Conservation (phyloP, 106 monocot genomes). For the Posidonia australis region DNA sequence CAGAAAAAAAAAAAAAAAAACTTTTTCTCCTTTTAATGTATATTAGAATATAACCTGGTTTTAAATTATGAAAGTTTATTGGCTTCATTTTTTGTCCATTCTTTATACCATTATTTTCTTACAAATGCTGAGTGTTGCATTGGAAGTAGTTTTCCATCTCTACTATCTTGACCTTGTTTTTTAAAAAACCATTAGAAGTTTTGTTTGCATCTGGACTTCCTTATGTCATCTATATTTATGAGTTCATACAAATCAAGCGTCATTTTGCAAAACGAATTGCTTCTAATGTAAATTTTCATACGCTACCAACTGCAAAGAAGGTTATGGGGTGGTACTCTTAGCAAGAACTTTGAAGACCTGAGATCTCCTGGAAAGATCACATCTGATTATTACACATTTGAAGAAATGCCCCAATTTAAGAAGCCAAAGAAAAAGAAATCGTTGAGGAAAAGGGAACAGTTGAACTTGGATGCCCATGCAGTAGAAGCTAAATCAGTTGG, state of each 20-base stretch:
- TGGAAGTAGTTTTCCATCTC: too few species aligned
- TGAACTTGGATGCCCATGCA: constrained; percentile 89
- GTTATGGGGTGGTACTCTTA: constrained; percentile 37
- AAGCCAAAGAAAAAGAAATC: constrained; percentile 98
- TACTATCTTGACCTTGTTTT: too few species aligned
- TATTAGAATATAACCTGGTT: neutral
- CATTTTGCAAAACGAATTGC: neutral
- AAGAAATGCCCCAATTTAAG: constrained; percentile 94
- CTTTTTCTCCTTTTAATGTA: neutral
- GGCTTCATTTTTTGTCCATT: too few species aligned
- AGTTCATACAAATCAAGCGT: neutral
- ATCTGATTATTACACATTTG: constrained; percentile 80
- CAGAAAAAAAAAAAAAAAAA: too few species aligned
- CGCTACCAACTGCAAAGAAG: constrained; percentile 55
- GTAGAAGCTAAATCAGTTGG: constrained; percentile 72
- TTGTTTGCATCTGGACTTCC: too few species aligned
- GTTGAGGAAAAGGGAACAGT: constrained; percentile 76
- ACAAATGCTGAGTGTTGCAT: too few species aligned
- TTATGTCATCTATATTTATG: too few species aligned
- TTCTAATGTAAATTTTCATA: constrained; percentile 4
- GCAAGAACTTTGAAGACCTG: constrained; percentile 54
- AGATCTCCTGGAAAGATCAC: constrained; percentile 37
- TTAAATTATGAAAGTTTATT: neutral
- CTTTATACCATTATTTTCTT: too few species aligned
- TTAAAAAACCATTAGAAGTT: too few species aligned